phyloP scores from a whole-genome alignment of 768 basidiomycete genomes.

The Rhizopogon salebrosus region DNA sequence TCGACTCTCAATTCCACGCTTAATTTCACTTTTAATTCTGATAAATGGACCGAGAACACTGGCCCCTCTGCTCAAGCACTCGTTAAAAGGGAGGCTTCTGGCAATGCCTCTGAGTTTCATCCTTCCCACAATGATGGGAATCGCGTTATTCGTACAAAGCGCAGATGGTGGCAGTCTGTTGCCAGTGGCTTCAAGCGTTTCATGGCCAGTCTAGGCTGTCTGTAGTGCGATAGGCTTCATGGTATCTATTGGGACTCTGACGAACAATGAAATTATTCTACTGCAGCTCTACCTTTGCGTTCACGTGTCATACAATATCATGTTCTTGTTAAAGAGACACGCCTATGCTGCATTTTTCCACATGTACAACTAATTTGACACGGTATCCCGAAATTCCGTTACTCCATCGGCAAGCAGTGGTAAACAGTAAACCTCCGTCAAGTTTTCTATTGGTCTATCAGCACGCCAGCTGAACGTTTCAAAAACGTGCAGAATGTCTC shows the following conservation, averaged over 20 bases:
- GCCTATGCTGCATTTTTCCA: not conserved
- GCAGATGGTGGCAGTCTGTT: not conserved
- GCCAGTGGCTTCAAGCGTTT: not conserved
- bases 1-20: constrained; percentile 10
- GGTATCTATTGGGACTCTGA: constrained; percentile 1
- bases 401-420: constrained; percentile 22
- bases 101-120: constrained; percentile 12
- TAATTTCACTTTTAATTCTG: constrained; percentile 17
- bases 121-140: not conserved
- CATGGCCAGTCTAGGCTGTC: not conserved
- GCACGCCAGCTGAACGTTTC: constrained; percentile 6
- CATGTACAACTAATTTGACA: not conserved
- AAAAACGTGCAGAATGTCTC: constrained; percentile 20
- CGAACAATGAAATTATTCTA: constrained; percentile 1
- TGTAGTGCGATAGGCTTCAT: not conserved
- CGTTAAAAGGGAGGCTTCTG: constrained; percentile 20
- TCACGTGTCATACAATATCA: not conserved
- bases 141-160: not conserved
- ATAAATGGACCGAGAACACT: constrained; percentile 23
- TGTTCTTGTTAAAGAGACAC: not conserved
- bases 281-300: not conserved
- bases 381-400: not conserved
- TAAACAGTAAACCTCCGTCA: constrained; percentile 20
- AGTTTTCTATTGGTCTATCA: not conserved
- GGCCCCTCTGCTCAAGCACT: constrained; percentile 19